Base-by-base conservation (phyloP, 2,329 filamentous ascomycete genomes). In the Colletotrichum sp. region DNA sequence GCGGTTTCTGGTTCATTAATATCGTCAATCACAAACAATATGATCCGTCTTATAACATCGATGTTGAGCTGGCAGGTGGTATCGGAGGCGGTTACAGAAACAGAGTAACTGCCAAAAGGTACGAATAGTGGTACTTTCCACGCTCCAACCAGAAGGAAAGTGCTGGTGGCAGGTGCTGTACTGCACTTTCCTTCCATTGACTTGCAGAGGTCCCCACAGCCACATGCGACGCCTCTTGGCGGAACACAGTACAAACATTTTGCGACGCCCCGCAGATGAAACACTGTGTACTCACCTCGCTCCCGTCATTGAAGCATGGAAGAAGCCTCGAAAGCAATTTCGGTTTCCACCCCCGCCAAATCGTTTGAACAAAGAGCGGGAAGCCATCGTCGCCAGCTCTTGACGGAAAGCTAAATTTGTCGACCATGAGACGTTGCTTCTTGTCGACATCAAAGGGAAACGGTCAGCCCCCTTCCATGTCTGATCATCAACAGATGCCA, bases 301-400 rank as follows among this genome's bases (percentile, higher is more conserved):
- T 5, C 8, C 55, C 30, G 43, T 65, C 24, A 10, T 52, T 52
- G n/a, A 52, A 52, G 43, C 43, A 52, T 21, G n/a, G 43, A 52
- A 52, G 43, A 21, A 21, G 43, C n/a, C 43, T 52, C 43, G 43
- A 52, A 13, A 24, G 43, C 43, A 21, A 12, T 52, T 24, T 52
- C 43, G n/a, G 43, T 52, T 52, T 52, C 43, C 24, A 30, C 38
- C 32, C 48, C n/a, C 32, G n/a, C 48, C 30, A 56, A 14, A 18
- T 56, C 30, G 30, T 32, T 32, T 36, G 30, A 43, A 43, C 62
- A 71, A 71, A 67, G 69, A 68, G 32, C 52, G 28, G 58, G 69
- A 71, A 59, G 69, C 63, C 48, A 61, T 72, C 63, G 52, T 56
- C 52, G 26, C 52, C 55, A 52, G 26, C 32, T 9, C 10, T 36